These are phyloP conservation scores for Clathrus columnatus DNA, from an alignment of 768 basidiomycete genomes.

Conservation along the genomic window DNA sequence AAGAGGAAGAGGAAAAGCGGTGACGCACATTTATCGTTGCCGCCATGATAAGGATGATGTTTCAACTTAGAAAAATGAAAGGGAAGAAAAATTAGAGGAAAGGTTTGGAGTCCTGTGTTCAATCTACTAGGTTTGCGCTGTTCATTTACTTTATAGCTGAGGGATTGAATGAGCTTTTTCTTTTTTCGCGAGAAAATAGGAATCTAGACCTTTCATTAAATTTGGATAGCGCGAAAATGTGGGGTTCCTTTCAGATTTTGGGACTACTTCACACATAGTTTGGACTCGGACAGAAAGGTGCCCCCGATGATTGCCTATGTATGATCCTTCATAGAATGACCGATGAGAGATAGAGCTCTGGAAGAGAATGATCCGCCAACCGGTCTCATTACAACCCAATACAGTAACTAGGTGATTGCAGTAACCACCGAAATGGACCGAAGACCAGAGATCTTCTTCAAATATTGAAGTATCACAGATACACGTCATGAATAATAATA, in stretches of 20 bases:
- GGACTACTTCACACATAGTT: not conserved
- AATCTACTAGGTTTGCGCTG: too few relatives aligned
- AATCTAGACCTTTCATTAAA: not conserved
- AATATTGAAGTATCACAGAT: not conserved
- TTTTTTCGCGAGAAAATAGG: too few relatives aligned
- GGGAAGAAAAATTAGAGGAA: too few relatives aligned
- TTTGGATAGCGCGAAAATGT: not conserved
- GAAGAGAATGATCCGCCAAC: not conserved
- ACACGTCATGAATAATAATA: not conserved
- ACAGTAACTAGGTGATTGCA: not conserved
- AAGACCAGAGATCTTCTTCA: not conserved
- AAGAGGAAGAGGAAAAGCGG: not conserved
- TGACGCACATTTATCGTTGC: too few relatives aligned
- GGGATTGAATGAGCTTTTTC: too few relatives aligned
- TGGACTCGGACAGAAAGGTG: not conserved
- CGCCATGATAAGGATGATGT: too few relatives aligned
- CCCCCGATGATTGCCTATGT: not conserved
- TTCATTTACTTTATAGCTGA: too few relatives aligned
- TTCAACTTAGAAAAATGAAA: too few relatives aligned
- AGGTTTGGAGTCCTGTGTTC: too few relatives aligned
- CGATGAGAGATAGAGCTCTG: not conserved
- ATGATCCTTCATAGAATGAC: not conserved
- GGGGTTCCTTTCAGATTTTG: not conserved
- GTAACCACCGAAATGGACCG: not conserved
- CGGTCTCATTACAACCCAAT: not conserved